A percentile compares a stretch with the other conserved stretches of the same genome.
These are phyloP conservation scores for Metschnikowia reukaufii DNA, from an alignment of 805 yeast species.

Conservation along the genomic window DNA sequence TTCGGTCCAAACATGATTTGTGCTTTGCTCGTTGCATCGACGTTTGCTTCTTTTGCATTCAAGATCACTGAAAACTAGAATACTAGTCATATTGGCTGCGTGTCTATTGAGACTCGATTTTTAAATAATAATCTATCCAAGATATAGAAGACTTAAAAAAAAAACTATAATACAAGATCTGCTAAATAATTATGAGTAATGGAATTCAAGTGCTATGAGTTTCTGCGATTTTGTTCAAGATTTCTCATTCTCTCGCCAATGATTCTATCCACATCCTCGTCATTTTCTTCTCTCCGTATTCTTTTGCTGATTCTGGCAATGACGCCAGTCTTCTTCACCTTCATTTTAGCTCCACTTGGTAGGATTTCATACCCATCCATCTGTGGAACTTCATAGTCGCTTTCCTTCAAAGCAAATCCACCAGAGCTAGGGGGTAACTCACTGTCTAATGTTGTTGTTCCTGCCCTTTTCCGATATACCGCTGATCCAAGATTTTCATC, in stretches of 20 bases:
- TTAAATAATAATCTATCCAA: not conserved
- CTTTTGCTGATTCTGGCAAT: conserved; percentile 37
- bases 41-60: conserved; percentile 60
- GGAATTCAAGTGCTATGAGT: not conserved
- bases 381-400: conserved; percentile 33
- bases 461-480: conserved; percentile 47
- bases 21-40: conserved; percentile 66
- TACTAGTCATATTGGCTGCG: not conserved
- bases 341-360: conserved; percentile 72
- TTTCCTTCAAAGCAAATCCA: conserved; percentile 27
- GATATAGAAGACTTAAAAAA: not conserved
- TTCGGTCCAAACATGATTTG: conserved; percentile 87
- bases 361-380: conserved; percentile 52
- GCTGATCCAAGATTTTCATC: conserved; percentile 30
- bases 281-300: conserved; percentile 33
- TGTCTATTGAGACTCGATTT: not conserved
- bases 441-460: conserved; percentile 44
- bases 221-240: not conserved
- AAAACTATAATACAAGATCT: not conserved
- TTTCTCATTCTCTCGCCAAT: conserved; percentile 46
- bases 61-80: conserved; percentile 36
- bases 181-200: not conserved
- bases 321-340: conserved; percentile 28
- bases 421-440: conserved; percentile 54
- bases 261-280: conserved; percentile 53